These are phyloP conservation scores for Phytophthora citrophthora DNA, from an alignment of 352 stramenopile species.

Conservation along the genomic window DNA sequence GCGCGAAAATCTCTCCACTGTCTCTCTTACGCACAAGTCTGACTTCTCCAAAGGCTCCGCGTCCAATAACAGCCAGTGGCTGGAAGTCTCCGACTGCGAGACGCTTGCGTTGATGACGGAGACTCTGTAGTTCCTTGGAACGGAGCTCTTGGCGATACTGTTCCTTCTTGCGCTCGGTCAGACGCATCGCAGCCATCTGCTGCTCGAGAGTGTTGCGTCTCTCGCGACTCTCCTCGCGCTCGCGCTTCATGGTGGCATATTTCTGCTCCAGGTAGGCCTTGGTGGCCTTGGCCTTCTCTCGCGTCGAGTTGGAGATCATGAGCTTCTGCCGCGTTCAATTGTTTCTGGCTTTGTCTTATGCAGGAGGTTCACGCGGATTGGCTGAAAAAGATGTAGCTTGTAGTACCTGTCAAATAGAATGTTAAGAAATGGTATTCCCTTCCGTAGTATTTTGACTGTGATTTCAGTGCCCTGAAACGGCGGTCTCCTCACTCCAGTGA, in stretches of 20 bases:
- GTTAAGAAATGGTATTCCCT: no score
- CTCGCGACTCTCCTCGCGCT: constrained; percentile 83
- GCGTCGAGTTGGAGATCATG: constrained; percentile 87
- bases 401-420: neutral
- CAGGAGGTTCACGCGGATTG: neutral
- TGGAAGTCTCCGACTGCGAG: constrained; percentile 95
- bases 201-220: constrained; percentile 81
- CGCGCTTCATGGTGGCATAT: constrained; percentile 90
- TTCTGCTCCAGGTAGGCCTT: constrained; percentile 91
- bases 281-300: constrained; percentile 87
- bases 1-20: constrained; percentile 88
- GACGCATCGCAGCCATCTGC: constrained; percentile 82
- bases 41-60: constrained; percentile 99
- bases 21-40: constrained; percentile 86
- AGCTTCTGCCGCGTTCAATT: neutral
- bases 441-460: no score
- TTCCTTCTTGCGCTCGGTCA: constrained; percentile 80
- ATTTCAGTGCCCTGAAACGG: neutral
- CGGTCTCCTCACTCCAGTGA: constrained; percentile 4
- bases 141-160: constrained; percentile 83
- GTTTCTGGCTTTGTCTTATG: neutral
- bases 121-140: constrained; percentile 76
- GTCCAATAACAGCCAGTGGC: constrained; percentile 96
- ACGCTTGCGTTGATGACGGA: constrained; percentile 84
- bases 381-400: neutral